Conservation (phyloP, 495 filamentous ascomycete genomes). For the Tuber indicum region DNA sequence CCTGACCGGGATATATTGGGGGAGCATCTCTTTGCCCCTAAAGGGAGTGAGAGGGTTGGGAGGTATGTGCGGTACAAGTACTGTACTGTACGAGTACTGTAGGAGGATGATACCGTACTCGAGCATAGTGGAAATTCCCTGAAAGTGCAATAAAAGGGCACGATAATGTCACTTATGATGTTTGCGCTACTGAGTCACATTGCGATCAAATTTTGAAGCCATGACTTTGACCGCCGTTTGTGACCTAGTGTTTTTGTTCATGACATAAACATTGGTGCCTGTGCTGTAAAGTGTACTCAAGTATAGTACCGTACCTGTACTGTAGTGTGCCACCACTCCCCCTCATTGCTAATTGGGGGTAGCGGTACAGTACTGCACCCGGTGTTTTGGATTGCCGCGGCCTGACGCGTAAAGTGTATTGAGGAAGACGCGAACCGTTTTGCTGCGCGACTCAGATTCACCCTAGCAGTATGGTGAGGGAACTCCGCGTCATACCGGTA, state of each 20-base stretch:
- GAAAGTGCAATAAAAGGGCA: not conserved
- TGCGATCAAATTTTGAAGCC: not conserved
- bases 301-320: too few species aligned
- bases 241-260: not conserved
- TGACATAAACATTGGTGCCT: not conserved
- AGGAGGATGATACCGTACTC: too few species aligned
- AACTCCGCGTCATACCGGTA: not conserved
- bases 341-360: not conserved
- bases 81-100: too few species aligned
- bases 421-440: constrained; percentile 9
- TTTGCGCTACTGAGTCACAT: not conserved
- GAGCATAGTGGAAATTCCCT: not conserved
- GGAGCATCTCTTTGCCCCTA: too few species aligned
- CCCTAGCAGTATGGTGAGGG: not conserved
- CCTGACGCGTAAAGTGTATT: constrained; percentile 14
- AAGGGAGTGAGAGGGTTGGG: not conserved
- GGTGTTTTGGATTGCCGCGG: not conserved
- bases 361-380: not conserved
- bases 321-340: not conserved
- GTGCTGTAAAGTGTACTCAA: not conserved
- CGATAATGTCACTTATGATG: not conserved
- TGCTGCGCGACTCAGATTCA: constrained; percentile 1
- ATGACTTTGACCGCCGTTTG: not conserved
- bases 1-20: not conserved
- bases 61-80: not conserved